phyloP scores from a whole-genome alignment of 225 moss, liverwort and hornwort genomes.

The Pleurozium schreberi region DNA sequence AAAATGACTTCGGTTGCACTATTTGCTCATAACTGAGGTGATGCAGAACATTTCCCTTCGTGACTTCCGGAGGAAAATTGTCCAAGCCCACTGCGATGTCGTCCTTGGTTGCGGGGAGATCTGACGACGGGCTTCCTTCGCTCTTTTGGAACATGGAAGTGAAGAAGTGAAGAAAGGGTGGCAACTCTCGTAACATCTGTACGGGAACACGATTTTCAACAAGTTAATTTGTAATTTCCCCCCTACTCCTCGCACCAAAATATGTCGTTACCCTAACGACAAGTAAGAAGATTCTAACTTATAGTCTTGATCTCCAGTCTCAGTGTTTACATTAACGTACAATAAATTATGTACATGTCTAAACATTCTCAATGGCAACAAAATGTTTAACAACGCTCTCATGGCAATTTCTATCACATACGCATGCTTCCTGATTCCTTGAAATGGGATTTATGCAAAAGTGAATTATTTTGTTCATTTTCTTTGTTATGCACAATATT shows the following conservation, averaged over 20 bases:
- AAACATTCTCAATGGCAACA: too few species aligned
- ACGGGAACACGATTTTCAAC: neutral
- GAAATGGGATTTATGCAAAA: neutral
- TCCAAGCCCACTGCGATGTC: neutral
- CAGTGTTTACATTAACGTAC: neutral
- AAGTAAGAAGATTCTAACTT: neutral
- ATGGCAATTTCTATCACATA: too few species aligned
- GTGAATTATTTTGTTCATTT: neutral
- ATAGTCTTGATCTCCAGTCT: neutral
- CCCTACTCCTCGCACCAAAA: neutral
- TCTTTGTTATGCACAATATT: neutral
- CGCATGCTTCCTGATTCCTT: too few species aligned
- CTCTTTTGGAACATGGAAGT: neutral
- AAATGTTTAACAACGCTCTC: too few species aligned
- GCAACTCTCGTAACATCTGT: neutral
- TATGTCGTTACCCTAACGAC: neutral
- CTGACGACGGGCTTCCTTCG: neutral
- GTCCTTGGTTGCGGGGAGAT: neutral
- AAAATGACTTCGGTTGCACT: neutral
- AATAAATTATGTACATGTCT: neutral
- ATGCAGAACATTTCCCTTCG: neutral
- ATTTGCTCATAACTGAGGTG: neutral
- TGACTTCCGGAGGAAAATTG: neutral
- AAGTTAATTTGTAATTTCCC: neutral
- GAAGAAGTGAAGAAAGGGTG: neutral